Base-by-base conservation (phyloP, 2,329 filamentous ascomycete genomes). In the Zymoseptoria pseudotritici region DNA sequence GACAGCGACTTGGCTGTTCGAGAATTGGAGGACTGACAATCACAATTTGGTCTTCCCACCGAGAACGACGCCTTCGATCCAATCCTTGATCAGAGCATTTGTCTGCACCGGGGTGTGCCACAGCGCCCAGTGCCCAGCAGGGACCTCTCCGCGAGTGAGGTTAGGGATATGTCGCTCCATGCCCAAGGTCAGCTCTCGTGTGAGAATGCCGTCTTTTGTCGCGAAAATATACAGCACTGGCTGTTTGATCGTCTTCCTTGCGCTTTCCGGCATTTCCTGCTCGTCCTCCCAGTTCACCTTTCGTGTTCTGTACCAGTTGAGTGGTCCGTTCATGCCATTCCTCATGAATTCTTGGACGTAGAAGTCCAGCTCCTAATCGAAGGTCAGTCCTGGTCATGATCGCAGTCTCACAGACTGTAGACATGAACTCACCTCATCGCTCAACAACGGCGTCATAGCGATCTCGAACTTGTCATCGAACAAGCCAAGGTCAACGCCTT, bases 51-150 rank as follows among this genome's bases (percentile, higher is more conserved):
- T 76, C 66, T 75, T 76, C 62, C 68, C 75, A 24, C 72, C 74
- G 66, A 79, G 78, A 2, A 79, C 80, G 51, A 86, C 79, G 17
- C 75, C 76, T 60, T 82, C 80, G 61, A 95, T 66, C 83, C 91
- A 96, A 59, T 82, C 79, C 58, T 77, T 79, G 66, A 96, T 79
- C 61, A 86, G 77, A 55, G 71, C 73, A 73, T 97, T 97, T 2
- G 90, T 83, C 67, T 87, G 83, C 21, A 80, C 82, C 0, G 87
- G 81, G 64, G 83, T 83, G 78, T 96, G 84, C 79, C 85, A 86
- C 71, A 96, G 76, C 53, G 87, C 89, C 93, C 93, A 97, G 75
- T 97, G 94, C 19, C 81, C 79, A 0, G 87, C 82, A 42, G 86
- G 75, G 58, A 96, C 86, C 71, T 89, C 83, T 8, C 77, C 80